phyloP scores from a whole-genome alignment of 805 yeast genomes.

The Candida namnaoensis region DNA sequence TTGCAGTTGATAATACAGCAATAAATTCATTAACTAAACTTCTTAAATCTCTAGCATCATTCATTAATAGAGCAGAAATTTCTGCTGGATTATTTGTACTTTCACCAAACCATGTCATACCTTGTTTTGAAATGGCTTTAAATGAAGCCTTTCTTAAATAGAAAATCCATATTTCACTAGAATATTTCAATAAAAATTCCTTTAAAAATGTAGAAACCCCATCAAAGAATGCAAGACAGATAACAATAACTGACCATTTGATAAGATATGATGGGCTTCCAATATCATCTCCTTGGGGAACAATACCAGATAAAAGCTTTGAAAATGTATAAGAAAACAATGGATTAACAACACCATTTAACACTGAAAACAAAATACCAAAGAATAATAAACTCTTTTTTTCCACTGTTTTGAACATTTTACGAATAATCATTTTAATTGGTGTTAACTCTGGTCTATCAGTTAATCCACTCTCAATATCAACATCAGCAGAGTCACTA shows the following conservation, averaged over 20 bases:
- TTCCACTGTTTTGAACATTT: conserved; percentile 19
- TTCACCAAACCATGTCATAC: conserved; percentile 41
- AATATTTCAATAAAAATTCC: conserved; percentile 38
- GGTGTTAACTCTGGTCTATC: conserved; percentile 18
- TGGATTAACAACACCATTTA: conserved; percentile 64
- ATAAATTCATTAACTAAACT: conserved; percentile 54
- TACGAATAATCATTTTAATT: conserved; percentile 17
- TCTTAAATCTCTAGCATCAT: conserved; percentile 76
- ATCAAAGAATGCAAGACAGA: conserved; percentile 54
- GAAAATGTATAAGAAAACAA: conserved; percentile 74
- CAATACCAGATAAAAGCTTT: conserved; percentile 53
- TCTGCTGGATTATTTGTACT: conserved; percentile 36
- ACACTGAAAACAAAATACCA: conserved; percentile 46
- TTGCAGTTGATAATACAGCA: conserved; percentile 41
- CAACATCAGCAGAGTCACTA: conserved; percentile 4
- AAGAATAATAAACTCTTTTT: conserved; percentile 21
- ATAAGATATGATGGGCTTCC: conserved; percentile 25
- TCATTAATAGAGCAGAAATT: conserved; percentile 60
- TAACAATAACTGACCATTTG: conserved; percentile 63
- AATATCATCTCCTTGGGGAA: conserved; percentile 32
- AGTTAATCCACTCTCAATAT: conserved; percentile 4
- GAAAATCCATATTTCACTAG: conserved; percentile 64
- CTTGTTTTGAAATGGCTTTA: conserved; percentile 38
- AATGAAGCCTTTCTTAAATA: conserved; percentile 43
- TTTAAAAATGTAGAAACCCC: conserved; percentile 49